Percentiles rank a stretch among this genome's conserved stretches.
These are phyloP conservation scores for Haplographium delicatum DNA, from an alignment of 495 filamentous ascomycete genomes.

Conservation along the genomic window DNA sequence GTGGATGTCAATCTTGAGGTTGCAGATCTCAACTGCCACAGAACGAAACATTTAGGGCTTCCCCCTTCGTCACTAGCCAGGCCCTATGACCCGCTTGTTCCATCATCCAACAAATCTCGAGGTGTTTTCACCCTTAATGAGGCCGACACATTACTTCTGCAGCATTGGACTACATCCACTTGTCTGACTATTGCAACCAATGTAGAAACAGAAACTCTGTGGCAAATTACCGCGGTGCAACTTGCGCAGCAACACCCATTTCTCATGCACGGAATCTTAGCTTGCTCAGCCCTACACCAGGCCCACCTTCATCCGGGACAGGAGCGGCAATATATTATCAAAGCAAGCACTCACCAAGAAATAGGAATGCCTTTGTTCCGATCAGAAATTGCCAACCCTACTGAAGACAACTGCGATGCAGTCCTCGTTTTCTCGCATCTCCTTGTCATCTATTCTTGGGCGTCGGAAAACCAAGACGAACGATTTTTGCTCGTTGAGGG, in stretches of 20 bases:
- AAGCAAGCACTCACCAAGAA: conserved; percentile 28
- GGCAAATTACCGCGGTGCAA: conserved; percentile 22
- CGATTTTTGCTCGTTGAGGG: neutral
- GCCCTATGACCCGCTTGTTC: too few relatives aligned
- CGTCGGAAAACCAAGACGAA: conserved; percentile 14
- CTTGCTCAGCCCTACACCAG: conserved; percentile 31
- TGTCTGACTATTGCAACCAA: conserved; percentile 11
- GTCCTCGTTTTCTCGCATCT: conserved; percentile 32
- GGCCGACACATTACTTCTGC: conserved; percentile 11
- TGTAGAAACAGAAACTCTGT: conserved; percentile 5
- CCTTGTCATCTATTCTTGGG: conserved; percentile 16
- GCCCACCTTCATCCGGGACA: conserved; percentile 20
- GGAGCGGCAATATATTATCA: conserved; percentile 19
- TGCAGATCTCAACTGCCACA: neutral
- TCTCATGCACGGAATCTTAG: conserved; percentile 33
- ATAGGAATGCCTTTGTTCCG: conserved; percentile 31
- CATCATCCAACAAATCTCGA: neutral
- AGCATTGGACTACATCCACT: conserved; percentile 17
- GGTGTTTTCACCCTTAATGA: neutral
- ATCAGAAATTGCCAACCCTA: conserved; percentile 23
- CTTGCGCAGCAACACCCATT: conserved; percentile 26
- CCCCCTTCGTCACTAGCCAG: too few relatives aligned
- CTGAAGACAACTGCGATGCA: conserved; percentile 29
- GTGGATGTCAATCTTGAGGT: neutral
- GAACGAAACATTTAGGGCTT: neutral